Conservation (phyloP, 768 basidiomycete genomes). For the Rhodotorula babjevae region DNA sequence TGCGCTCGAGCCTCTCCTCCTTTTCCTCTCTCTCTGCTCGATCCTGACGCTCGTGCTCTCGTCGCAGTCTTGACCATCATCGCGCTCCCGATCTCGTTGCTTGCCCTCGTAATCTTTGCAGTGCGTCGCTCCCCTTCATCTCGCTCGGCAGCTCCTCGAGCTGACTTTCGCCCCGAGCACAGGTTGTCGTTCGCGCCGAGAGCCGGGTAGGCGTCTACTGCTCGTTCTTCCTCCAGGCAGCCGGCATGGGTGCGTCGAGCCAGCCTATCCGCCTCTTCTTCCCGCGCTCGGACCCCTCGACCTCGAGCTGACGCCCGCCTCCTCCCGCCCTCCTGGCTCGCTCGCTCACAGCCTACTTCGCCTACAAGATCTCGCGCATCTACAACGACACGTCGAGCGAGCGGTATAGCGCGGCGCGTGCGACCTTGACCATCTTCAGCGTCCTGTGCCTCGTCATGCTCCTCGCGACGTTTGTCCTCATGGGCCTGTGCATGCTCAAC, state of each 20-base stretch:
- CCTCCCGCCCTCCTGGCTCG: not conserved
- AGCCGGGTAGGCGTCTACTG: constrained; percentile 12
- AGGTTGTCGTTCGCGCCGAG: constrained; percentile 27
- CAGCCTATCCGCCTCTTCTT: too few species aligned
- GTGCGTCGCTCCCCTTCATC: not conserved
- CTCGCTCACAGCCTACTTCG: constrained; percentile 36
- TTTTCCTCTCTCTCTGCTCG: too few species aligned
- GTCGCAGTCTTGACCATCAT: constrained; percentile 29
- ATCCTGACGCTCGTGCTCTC: too few species aligned
- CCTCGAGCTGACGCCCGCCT: not conserved
- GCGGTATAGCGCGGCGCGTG: constrained; percentile 14
- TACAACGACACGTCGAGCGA: not conserved
- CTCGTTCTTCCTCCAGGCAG: constrained; percentile 2
- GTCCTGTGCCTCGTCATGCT: constrained; percentile 31
- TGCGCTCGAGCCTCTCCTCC: not conserved
- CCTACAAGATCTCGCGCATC: constrained; percentile 35
- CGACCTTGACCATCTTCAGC: constrained; percentile 34
- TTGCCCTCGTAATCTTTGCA: constrained; percentile 12
- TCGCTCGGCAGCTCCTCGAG: not conserved
- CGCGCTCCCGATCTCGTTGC: constrained; percentile 21
- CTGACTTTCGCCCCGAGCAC: not conserved
- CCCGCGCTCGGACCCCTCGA: not conserved
- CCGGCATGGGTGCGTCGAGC: constrained; percentile 17
- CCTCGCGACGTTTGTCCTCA: constrained; percentile 20
- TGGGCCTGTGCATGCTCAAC: constrained; percentile 29